phyloP scores from a whole-genome alignment of 495 filamentous ascomycete genomes.

The Penicillium antarcticum region DNA sequence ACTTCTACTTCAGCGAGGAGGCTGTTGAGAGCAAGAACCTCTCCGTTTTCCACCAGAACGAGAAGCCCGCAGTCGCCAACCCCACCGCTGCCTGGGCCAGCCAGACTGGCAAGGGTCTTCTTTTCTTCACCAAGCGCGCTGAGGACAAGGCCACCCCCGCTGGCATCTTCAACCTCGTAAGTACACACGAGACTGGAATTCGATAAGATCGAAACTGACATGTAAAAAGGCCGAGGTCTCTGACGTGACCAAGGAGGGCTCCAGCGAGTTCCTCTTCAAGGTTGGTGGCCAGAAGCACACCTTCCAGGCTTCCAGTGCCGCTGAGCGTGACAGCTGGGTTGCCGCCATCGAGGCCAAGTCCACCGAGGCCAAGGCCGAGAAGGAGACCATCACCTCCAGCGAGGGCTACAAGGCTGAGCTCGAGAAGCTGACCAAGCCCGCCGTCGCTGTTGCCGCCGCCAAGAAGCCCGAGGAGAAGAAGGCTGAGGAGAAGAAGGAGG shows the following conservation, averaged over 20 bases:
- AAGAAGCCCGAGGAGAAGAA: slow-evolving; percentile 51
- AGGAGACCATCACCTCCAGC: slow-evolving; percentile 61
- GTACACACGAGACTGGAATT: slow-evolving; percentile 17
- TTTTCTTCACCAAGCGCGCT: slow-evolving; percentile 86
- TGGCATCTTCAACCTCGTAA: slow-evolving; percentile 81
- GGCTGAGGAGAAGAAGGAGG: slow-evolving; percentile 41
- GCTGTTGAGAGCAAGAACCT: slow-evolving; percentile 73
- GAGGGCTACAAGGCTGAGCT: slow-evolving; percentile 78
- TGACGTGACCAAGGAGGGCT: slow-evolving; percentile 70
- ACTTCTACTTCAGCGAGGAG: slow-evolving; percentile 92
- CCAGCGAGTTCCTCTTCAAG: slow-evolving; percentile 80
- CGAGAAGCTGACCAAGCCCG: slow-evolving; percentile 58
- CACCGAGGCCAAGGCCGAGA: slow-evolving; percentile 72
- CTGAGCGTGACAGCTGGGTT: slow-evolving; percentile 91
- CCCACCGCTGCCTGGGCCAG: slow-evolving; percentile 81
- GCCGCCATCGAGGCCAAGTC: slow-evolving; percentile 71
- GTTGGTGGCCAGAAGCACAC: slow-evolving; percentile 82
- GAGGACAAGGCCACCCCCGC: slow-evolving; percentile 75
- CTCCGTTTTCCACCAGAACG: slow-evolving; percentile 70
- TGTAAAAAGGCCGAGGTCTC: slow-evolving; percentile 69
- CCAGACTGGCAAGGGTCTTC: slow-evolving; percentile 91
- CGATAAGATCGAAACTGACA: slow-evolving; percentile 3
- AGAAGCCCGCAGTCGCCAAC: slow-evolving; percentile 77
- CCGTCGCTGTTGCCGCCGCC: slow-evolving; percentile 35
- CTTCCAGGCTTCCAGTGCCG: slow-evolving; percentile 70